Conservation (phyloP, 108 stramenopile genomes). For the Epithemia pelagica region DNA sequence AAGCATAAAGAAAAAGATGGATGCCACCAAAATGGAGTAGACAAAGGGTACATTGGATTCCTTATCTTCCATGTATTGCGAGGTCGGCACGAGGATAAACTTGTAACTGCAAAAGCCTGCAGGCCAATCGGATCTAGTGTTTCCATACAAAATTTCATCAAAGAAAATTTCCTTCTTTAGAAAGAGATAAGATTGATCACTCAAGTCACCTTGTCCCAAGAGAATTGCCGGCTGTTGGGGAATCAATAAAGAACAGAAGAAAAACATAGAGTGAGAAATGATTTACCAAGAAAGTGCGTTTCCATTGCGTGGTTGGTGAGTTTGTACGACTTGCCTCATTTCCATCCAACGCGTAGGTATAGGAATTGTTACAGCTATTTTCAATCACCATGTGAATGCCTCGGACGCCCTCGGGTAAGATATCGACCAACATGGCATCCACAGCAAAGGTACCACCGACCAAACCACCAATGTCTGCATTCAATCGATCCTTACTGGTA, state of each 20-base stretch:
- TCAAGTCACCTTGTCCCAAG: not conserved
- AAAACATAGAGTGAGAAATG: not conserved
- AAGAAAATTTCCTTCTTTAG: not conserved
- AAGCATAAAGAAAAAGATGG: not conserved
- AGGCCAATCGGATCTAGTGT: too few relatives aligned
- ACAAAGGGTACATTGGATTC: slow-evolving; percentile 23
- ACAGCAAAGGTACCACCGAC: not conserved
- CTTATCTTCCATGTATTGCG: not conserved
- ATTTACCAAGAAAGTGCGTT: not conserved
- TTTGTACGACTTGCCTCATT: slow-evolving; percentile 1
- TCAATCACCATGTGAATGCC: not conserved
- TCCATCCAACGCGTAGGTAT: slow-evolving; percentile 7
- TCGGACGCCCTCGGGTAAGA: slow-evolving; percentile 6
- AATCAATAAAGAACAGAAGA: too few relatives aligned
- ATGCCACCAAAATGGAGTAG: slow-evolving; percentile 19
- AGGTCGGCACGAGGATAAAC: not conserved
- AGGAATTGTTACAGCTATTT: slow-evolving; percentile 9
- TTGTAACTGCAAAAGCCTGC: not conserved
- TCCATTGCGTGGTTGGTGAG: not conserved
- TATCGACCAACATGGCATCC: not conserved
- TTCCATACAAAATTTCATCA: not conserved
- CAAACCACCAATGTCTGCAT: not conserved
- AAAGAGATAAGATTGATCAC: not conserved
- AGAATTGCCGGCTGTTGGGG: not conserved
- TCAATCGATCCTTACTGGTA: not conserved